Evolutionary conservation across 1,139 yeast species (phyloP), one percentile per base, ranked within the genome.

Genomic region (Diutina scorzettiae): DNA sequence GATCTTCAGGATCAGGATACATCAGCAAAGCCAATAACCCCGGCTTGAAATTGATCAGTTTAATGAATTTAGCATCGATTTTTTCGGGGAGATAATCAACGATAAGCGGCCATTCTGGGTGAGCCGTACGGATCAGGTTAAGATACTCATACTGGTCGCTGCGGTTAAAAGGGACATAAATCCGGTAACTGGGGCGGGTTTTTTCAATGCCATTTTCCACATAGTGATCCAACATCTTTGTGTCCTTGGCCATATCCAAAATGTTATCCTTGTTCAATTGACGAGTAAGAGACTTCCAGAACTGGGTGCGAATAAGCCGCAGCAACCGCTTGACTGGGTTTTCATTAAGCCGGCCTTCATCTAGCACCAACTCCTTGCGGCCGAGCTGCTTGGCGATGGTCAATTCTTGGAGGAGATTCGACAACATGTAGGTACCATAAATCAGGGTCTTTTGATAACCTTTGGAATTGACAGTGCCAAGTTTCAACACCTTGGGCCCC

Each of bases 391-490:
- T 77, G 17, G 96, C 96, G 49, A 87, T 76, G 1, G 96, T 86
- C 50, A 89, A 68, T 60, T 89, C 96, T 62, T 89, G 96, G 45
- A 89, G 68, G 43, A 89, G 62, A 58, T 89, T 89, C 1, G 95
- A 82, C 43, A 89, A 66, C 91, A 84, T 84, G 56, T 89, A 89
- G 0, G 96, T 87, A 12, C 97, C 97, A 48, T 95, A 66, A 43
- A 89, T 71, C 44, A 81, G 85, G 40, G 75, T 71, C 51, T 77
- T 80, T 39, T 76, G 78, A 59, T 63, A 83, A 1, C 96, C 96
- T 50, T 80, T 76, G 2, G 95, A 84, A 56, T 83, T 83, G 41
- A 79, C 85, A 0, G 96, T 85, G 5, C 95, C 95, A 34, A 87
- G 66, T 49, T 78, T 71, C 48, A 86, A 65, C 14, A 83, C 93